Evolutionary conservation across 2,329 filamentous ascomycete species (phyloP), one percentile per base, ranked within the genome.

Genomic region (Byssochlamys sp.): DNA sequence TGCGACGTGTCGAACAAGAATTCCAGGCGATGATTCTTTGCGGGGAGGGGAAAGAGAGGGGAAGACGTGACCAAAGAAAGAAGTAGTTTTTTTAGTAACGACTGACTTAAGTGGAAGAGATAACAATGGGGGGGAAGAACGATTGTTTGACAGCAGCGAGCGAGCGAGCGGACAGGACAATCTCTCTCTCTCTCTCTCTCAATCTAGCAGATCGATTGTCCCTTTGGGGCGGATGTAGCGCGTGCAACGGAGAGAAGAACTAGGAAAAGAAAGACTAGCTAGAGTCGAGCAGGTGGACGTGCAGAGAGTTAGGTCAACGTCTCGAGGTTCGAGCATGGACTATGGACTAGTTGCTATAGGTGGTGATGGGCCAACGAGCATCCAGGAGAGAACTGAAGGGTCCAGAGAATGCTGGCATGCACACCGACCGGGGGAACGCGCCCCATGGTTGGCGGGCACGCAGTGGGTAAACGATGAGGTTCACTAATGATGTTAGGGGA

Each of bases 81-180:
- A 45, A 9, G 39, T 9, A 31, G 29, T 31, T 10, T 10, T 45
- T 19, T n/a, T 45, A 57, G 60, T 59, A 61, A 60, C 4, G 57
- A 63, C 55, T 54, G 57, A 56, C 49, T 51, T 24, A 26, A 10
- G 24, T 51, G 49, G 27, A 14, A 45, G 39, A 31, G 29, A 31
- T 24, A 45, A n/a, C 11, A 35, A 55, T 12, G 12, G 50, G 52
- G 14, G 24, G 28, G 7, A 31, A 31, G 7, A 19, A 19, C 19
- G 29, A 12, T 52, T 12, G 49, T 51, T 19, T 51, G 49, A 51
- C 19, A 54, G 19, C 28, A 35, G 56, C 53, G 54, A 55, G 29
- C 29, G 58, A 66, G 66, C 60, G 65, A 66, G 63, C 59, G 62
- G 61, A 65, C 64, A 64, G 64, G 59, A 61, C 58, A 56, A 60